Evolutionary conservation across 805 yeast species (phyloP).

Genomic region (Kockiozyma suomiensis): DNA sequence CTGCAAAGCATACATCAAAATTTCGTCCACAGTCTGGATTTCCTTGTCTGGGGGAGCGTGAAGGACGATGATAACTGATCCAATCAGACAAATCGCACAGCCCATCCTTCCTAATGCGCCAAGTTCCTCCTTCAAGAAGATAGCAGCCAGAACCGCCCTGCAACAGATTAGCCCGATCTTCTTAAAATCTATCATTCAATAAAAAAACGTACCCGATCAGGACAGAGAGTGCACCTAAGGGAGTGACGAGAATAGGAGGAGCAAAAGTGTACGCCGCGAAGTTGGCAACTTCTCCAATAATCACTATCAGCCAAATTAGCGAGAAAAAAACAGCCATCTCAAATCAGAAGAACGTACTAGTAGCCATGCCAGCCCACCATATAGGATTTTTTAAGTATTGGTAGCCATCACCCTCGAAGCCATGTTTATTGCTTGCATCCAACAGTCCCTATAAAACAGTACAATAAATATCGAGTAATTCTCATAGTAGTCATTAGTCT

Average conservation of each 20-base stretch:
- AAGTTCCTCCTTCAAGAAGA: constrained; percentile 80
- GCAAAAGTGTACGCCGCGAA: constrained; percentile 96
- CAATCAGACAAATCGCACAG: constrained; percentile 85
- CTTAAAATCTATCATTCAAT: no score
- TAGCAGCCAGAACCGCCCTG: constrained; percentile 76
- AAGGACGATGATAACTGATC: constrained; percentile 81
- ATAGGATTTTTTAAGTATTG: constrained; percentile 80
- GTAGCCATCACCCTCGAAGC: constrained; percentile 70
- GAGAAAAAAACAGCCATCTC: neutral
- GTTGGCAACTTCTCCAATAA: constrained; percentile 86
- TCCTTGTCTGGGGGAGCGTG: constrained; percentile 97
- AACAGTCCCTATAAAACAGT: constrained; percentile 56
- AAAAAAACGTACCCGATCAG: constrained; percentile 60
- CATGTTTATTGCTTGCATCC: constrained; percentile 65
- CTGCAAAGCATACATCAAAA: constrained; percentile 72
- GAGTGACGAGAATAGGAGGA: constrained; percentile 89
- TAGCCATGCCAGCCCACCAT: constrained; percentile 92
- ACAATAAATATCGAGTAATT: neutral
- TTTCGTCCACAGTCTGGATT: constrained; percentile 84
- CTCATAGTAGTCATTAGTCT: no score
- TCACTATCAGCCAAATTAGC: constrained; percentile 50
- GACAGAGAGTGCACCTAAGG: constrained; percentile 86
- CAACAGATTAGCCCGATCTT: neutral
- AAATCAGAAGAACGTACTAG: constrained; percentile 41
- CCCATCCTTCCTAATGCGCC: constrained; percentile 90